Base-by-base conservation (phyloP, 2,329 filamentous ascomycete species). In the Pseudocercospora musae region DNA sequence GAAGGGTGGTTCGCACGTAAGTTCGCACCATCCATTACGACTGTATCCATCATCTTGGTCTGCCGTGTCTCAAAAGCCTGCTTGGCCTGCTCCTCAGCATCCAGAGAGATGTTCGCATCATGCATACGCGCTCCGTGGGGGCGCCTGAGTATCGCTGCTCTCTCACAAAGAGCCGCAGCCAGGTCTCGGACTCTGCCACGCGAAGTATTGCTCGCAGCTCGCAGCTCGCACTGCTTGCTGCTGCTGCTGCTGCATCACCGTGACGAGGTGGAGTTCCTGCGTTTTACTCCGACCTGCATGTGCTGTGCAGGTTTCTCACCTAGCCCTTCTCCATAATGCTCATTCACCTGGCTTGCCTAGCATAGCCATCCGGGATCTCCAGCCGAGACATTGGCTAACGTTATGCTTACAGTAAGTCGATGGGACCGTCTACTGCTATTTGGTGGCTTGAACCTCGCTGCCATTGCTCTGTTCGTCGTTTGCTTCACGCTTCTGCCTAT, bases 371-470 rank as follows among this genome's bases (percentile, higher is more conserved):
- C 58, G 59, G 66, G 62, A 64, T 56, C 13, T 55, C 58, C 63
- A 66, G 75, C 76, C 71, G 72, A 74, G 67, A 68, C 63, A 70
- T 63, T 66, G 68, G 61, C 72, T 75, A 67, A 75, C 69, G 58
- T n/a, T 49, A 57, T 65, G 63, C 68, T 72, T 72, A 74, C 79
- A 98, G 95, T 99, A 81, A 96, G 92, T 80, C 87, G 94, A 80
- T 98, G 94, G 95, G 95, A 99, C 80, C 90, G 94, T 62, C 81
- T 98, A 74, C 84, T 99, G 76, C 86, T 98, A 72, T 99, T 99
- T 78, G 89, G 86, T 68, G 92, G 89, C 74, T 96, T 94, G 81
- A 96, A 96, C 78, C 78, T 96, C 71, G 92, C 89, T 65, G 92
- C 95, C 67, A 83, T 92, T 68, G 91, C 90, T 69, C 94, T 96